Conservation (phyloP, 352 stramenopile genomes). For the Phytophthora pseudosyringae region DNA sequence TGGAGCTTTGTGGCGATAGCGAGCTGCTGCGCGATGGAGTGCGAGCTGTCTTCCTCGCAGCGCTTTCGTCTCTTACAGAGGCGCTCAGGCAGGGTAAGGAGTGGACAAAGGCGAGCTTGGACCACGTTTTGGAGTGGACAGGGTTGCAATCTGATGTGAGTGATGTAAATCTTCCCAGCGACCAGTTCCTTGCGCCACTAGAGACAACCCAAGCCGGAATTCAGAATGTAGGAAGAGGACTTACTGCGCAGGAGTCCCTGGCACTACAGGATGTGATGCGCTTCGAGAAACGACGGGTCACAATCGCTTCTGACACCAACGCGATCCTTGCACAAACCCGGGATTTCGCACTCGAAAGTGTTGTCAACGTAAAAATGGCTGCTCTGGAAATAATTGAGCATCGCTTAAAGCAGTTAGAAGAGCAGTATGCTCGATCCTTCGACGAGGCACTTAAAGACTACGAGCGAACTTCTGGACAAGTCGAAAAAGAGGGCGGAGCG, state of each 20-base stretch:
- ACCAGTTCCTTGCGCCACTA: conserved; percentile 23
- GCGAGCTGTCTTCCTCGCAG: neutral
- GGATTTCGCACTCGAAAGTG: conserved; percentile 40
- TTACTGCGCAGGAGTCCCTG: conserved; percentile 49
- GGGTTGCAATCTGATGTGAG: conserved; percentile 15
- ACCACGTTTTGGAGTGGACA: conserved; percentile 21
- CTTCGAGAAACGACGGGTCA: conserved; percentile 51
- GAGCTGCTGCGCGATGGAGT: conserved; percentile 9
- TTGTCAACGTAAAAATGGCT: conserved; percentile 45
- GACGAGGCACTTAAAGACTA: conserved; percentile 47
- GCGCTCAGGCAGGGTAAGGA: conserved; percentile 1
- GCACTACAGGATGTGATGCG: conserved; percentile 51
- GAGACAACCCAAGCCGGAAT: conserved; percentile 16
- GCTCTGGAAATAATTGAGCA: conserved; percentile 48
- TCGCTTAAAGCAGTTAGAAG: conserved; percentile 41
- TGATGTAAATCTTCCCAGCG: conserved; percentile 19
- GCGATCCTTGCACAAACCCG: conserved; percentile 55
- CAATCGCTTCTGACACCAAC: conserved; percentile 38
- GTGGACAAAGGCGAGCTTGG: conserved; percentile 10
- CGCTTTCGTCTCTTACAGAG: conserved; percentile 15
- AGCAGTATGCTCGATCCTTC: conserved; percentile 41
- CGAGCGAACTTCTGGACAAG: conserved; percentile 27
- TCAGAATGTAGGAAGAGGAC: conserved; percentile 23
- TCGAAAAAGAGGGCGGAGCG: conserved; percentile 15
- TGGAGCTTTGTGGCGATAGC: neutral